phyloP scores from a whole-genome alignment of 1,284 basidiomycete species.

The Takashimella tepidaria region DNA sequence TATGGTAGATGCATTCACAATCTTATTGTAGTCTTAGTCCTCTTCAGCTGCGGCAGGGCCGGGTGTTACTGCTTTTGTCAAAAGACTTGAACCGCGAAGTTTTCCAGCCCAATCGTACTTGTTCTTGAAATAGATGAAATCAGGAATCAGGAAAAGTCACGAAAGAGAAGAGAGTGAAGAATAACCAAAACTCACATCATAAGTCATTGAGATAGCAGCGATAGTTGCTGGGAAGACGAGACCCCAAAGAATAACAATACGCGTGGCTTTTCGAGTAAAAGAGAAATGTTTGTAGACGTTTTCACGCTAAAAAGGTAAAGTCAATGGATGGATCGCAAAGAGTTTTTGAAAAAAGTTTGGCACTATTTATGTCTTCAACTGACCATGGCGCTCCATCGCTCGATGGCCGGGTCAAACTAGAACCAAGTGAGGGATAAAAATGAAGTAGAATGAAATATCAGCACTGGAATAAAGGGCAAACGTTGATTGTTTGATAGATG shows the following conservation, averaged over 20 bases:
- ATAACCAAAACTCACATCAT: slow-evolving; percentile 42
- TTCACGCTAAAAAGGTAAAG: slow-evolving; percentile 59
- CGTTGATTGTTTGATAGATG: too few relatives aligned
- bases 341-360: too few relatives aligned
- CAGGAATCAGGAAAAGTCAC: background rate
- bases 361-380: too few relatives aligned
- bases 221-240: slow-evolving; percentile 38
- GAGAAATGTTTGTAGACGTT: slow-evolving; percentile 71
- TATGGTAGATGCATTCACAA: slow-evolving; percentile 57
- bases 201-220: slow-evolving; percentile 20
- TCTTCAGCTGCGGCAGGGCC: slow-evolving; percentile 10
- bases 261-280: slow-evolving; percentile 61
- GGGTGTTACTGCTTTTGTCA: slow-evolving; percentile 18
- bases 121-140: slow-evolving; percentile 13
- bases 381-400: slow-evolving; percentile 74
- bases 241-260: slow-evolving; percentile 33
- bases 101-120: slow-evolving; percentile 45
- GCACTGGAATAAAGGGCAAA: too few relatives aligned
- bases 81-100: slow-evolving; percentile 30
- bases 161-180: background rate
- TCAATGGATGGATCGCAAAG: slow-evolving; percentile 5
- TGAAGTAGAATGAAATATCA: too few relatives aligned
- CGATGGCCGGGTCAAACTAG: slow-evolving; percentile 71
- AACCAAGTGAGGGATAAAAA: too few relatives aligned
- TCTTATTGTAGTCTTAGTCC: slow-evolving; percentile 18